phyloP scores from a whole-genome alignment of 2,329 filamentous ascomycete genomes.

The Beauveria australis region DNA sequence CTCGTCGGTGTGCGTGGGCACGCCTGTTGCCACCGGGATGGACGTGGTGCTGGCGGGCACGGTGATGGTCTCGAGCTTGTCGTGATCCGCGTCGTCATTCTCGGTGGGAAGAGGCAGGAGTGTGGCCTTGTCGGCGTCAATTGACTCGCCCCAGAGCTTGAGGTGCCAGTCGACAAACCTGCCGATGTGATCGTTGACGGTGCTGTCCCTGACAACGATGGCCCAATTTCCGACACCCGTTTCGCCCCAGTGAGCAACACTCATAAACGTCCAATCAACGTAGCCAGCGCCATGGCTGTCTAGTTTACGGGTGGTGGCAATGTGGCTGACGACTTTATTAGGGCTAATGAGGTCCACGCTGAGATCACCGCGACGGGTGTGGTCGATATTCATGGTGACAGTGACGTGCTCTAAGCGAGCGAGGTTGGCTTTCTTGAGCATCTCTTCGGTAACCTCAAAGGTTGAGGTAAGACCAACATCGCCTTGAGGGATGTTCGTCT shows the following conservation, averaged over 20 bases:
- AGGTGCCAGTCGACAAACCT: slow-evolving; percentile 86
- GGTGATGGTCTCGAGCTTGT: slow-evolving; percentile 49
- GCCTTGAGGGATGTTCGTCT: slow-evolving; percentile 78
- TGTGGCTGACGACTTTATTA: slow-evolving; percentile 69
- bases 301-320: slow-evolving; percentile 64
- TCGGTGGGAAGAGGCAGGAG: slow-evolving; percentile 75
- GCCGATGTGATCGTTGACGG: slow-evolving; percentile 67
- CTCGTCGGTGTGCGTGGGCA: slow-evolving; percentile 35
- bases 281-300: slow-evolving; percentile 67
- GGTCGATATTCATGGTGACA: slow-evolving; percentile 92
- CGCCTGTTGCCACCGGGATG: slow-evolving; percentile 40
- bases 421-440: slow-evolving; percentile 75
- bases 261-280: slow-evolving; percentile 98
- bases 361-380: slow-evolving; percentile 79
- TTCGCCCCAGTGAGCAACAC: slow-evolving; percentile 94
- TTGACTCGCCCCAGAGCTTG: slow-evolving; percentile 86
- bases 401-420: slow-evolving; percentile 89
- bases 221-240: slow-evolving; percentile 83
- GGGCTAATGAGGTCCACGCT: slow-evolving; percentile 89
- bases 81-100: slow-evolving; percentile 76
- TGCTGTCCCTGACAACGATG: slow-evolving; percentile 77
- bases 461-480: slow-evolving; percentile 66
- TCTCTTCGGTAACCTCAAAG: slow-evolving; percentile 76
- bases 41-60: slow-evolving; percentile 23
- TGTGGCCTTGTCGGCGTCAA: slow-evolving; percentile 64